A percentile compares a stretch with the other conserved stretches of the same genome.
These are phyloP conservation scores for Nannizziopsis barbatae DNA, from an alignment of 2,329 filamentous ascomycete species.

Conservation along the genomic window DNA sequence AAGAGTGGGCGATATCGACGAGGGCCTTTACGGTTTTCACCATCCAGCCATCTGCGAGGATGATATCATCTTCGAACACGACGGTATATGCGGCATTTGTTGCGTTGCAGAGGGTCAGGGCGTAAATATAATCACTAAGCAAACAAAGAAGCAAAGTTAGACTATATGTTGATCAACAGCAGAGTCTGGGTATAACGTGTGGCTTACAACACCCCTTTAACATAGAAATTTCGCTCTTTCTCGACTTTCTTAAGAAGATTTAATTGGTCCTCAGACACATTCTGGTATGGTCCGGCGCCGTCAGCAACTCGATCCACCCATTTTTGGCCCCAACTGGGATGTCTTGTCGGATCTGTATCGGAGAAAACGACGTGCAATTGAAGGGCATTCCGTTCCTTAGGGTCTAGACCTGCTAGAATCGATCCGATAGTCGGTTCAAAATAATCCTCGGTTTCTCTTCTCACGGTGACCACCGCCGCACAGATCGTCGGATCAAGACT, in stretches of 20 bases:
- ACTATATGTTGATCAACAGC: background rate
- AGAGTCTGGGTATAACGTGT: background rate
- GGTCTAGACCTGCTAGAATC: constrained; percentile 18
- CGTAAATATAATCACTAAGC: constrained; percentile 23
- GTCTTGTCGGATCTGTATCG: constrained; percentile 19
- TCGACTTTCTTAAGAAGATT: constrained; percentile 20
- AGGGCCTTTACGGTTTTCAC: constrained; percentile 22
- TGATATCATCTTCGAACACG: constrained; percentile 31
- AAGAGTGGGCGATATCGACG: constrained; percentile 9
- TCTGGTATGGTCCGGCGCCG: constrained; percentile 15
- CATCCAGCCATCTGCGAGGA: constrained; percentile 30
- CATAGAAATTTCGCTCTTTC: constrained; percentile 20
- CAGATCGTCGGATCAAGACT: constrained; percentile 16
- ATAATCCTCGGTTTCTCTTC: constrained; percentile 19
- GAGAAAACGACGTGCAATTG: constrained; percentile 19
- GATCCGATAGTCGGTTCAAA: constrained; percentile 22
- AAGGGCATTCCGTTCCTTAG: constrained; percentile 18
- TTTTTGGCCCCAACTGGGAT: constrained; percentile 21
- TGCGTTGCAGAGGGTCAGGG: constrained; percentile 21
- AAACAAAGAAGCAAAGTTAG: background rate
- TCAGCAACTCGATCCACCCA: constrained; percentile 20
- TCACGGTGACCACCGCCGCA: constrained; percentile 20
- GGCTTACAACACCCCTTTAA: constrained; percentile 27
- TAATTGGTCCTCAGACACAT: constrained; percentile 17
- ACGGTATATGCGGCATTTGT: constrained; percentile 25